Base-by-base conservation (phyloP, 1,284 basidiomycete genomes). In the Baeospora myosura region DNA sequence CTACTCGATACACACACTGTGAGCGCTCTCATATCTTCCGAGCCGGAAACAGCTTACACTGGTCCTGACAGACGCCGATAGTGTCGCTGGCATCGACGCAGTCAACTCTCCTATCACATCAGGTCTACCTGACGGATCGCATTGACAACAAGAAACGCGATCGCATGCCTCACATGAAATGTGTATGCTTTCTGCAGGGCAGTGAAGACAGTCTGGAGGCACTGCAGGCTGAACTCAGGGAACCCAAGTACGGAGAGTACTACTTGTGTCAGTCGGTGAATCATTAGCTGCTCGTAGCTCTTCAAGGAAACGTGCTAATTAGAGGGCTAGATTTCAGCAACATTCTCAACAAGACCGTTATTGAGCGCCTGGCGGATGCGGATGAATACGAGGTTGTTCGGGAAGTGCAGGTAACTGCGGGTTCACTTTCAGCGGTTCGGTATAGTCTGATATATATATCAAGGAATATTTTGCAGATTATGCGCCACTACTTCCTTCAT, bases 391-490 rank as follows among this genome's bases (percentile, higher is more conserved):
- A 98, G 61, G 87, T 97, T 11, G 95, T 99, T 20, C 80, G 84
- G 49, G 95, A 98, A 69, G 88, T 99, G 2, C 94, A 97, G 74
- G 92, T 93, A 28, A 28, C 4, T 33, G 28, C 29, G 5, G 22
- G 16, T 12, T 42, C n/a, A 21, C 16, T 37, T 40, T 25, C 44
- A 2, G 31, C 20, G 31, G 41, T 21, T 31, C 21, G 37, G 41
- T 49, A 26, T 47, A 31, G 23, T 40, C 21, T 35, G 28, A 25
- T 23, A 22, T 18, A 31, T 45, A 20, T 32, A 28, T 37, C 14
- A 60, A 88, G 92, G 94, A 97, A 76, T 89, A 89, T 65, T 97
- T 96, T 64, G 90, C 90, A 50, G 94, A 97, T 63, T 97, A 93
- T 53, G 76, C 89, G 1, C 89, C 93, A 0, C 72, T 96, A 44